Evolutionary conservation across 1,139 yeast species (phyloP).

Genomic region (Kurtzmaniella quercitrusa): DNA sequence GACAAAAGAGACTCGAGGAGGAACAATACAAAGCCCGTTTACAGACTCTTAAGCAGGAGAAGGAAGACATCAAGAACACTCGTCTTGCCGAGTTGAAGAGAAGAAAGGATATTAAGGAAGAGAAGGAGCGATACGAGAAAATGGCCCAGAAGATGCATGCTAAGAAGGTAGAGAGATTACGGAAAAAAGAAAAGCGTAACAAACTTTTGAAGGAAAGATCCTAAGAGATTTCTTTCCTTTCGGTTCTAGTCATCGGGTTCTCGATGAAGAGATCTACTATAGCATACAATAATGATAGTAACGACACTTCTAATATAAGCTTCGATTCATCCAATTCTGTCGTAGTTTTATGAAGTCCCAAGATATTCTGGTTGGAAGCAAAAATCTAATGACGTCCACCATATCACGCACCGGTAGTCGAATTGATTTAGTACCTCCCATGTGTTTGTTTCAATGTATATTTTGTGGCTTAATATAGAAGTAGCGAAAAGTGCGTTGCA

Average conservation of each 20-base stretch:
- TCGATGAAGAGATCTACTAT: not conserved
- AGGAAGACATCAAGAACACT: conserved; percentile 47
- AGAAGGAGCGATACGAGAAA: conserved; percentile 67
- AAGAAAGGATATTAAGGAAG: conserved; percentile 66
- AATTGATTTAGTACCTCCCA: no score
- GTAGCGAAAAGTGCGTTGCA: no score
- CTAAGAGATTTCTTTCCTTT: conserved; percentile 8
- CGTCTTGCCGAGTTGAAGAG: conserved; percentile 55
- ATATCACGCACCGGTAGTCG: no score
- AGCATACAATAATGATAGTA: not conserved
- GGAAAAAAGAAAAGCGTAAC: conserved; percentile 79
- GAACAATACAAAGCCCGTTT: conserved; percentile 48
- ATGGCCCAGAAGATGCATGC: conserved; percentile 73
- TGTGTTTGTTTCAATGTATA: no score
- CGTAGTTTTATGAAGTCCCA: no score
- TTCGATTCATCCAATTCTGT: not conserved
- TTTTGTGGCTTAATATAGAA: no score
- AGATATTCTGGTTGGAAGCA: no score
- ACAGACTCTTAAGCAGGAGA: conserved; percentile 58
- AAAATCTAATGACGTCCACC: no score
- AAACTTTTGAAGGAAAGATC: conserved; percentile 69
- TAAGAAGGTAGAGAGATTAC: conserved; percentile 72
- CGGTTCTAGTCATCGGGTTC: not conserved
- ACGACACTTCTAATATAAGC: not conserved
- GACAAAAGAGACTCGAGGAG: conserved; percentile 35